These are phyloP conservation scores for Phaffia rhodozyma DNA, from an alignment of 1,284 basidiomycete genomes.

Conservation along the genomic window DNA sequence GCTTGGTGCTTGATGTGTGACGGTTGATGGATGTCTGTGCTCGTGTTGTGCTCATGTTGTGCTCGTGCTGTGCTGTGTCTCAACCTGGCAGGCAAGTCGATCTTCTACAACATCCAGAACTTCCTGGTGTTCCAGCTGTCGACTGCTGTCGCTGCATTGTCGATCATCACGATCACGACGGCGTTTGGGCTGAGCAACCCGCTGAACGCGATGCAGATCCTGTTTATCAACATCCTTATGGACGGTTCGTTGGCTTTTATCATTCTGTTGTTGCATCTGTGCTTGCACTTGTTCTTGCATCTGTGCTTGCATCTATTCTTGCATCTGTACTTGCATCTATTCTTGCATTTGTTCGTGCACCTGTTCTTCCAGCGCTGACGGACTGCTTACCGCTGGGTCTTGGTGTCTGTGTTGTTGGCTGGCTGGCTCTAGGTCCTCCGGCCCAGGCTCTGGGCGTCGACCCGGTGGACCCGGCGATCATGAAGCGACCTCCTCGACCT, in stretches of 20 bases:
- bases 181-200: constrained; percentile 79
- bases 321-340: too few relatives aligned
- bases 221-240: constrained; percentile 99
- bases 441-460: constrained; percentile 94
- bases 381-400: background rate
- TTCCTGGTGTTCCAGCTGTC: constrained; percentile 94
- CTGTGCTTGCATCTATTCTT: too few relatives aligned
- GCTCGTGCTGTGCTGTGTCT: too few relatives aligned
- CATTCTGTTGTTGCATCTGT: constrained; percentile 2
- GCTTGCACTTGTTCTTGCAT: too few relatives aligned
- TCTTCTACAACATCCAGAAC: constrained; percentile 98
- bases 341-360: background rate
- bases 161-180: constrained; percentile 88
- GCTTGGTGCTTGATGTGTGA: too few relatives aligned
- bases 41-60: too few relatives aligned
- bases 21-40: too few relatives aligned
- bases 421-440: constrained; percentile 56
- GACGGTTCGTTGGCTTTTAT: constrained; percentile 51
- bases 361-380: constrained; percentile 3
- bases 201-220: constrained; percentile 95
- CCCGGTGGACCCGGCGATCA: constrained; percentile 80
- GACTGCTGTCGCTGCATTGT: constrained; percentile 85
- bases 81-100: constrained; percentile 75
- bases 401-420: background rate
- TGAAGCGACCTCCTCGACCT: constrained; percentile 73